phyloP scores from a whole-genome alignment of 2,329 filamentous ascomycete genomes.

The Madurella fahalii region DNA sequence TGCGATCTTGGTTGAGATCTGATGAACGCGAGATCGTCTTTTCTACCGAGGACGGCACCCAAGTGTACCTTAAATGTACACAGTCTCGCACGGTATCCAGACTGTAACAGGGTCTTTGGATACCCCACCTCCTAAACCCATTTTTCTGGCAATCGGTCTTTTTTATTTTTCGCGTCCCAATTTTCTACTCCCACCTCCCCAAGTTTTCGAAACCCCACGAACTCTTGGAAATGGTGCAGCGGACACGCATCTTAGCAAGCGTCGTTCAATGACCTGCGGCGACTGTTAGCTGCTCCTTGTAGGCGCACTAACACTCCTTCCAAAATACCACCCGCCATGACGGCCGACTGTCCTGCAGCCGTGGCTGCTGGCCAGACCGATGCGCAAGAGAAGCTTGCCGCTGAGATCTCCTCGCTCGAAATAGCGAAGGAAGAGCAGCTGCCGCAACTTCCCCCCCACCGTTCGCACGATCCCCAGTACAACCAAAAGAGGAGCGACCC shows the following conservation, averaged over 20 bases:
- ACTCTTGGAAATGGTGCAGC: constrained; percentile 20
- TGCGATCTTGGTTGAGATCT: background rate
- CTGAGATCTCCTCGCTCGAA: constrained; percentile 24
- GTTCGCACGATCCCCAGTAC: constrained; percentile 65
- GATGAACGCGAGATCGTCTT: background rate
- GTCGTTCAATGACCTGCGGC: constrained; percentile 26
- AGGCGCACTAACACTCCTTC: constrained; percentile 11
- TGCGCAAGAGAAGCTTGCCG: constrained; percentile 21
- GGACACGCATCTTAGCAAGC: constrained; percentile 15
- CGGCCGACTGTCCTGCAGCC: constrained; percentile 11
- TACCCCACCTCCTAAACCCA: background rate
- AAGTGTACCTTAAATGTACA: background rate
- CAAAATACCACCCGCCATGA: constrained; percentile 17
- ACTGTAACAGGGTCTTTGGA: background rate
- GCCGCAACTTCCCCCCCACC: constrained; percentile 49
- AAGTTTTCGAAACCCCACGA: background rate
- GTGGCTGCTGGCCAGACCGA: constrained; percentile 10
- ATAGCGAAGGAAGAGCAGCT: constrained; percentile 19
- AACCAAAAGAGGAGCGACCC: constrained; percentile 87
- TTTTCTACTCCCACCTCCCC: background rate
- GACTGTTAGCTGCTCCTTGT: constrained; percentile 22
- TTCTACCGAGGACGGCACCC: background rate
- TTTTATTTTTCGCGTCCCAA: constrained; percentile 1
- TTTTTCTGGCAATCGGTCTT: background rate
- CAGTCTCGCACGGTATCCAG: background rate